Evolutionary conservation across 306 rosid genomes (phyloP).

Genomic region (Rosa multiflora): DNA sequence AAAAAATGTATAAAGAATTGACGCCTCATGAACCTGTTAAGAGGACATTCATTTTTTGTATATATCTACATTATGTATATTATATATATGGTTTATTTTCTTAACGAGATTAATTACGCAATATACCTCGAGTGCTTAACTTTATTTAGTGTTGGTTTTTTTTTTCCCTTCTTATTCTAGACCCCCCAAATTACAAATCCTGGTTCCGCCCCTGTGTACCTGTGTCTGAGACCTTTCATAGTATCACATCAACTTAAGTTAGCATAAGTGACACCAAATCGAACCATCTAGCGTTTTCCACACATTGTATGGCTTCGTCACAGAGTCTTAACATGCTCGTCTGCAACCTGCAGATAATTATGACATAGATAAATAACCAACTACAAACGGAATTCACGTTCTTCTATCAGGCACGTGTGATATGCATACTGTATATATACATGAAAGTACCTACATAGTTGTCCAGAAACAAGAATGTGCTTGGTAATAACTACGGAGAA

Average conservation of each 20-base stretch:
- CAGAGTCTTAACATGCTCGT: conserved; percentile 78
- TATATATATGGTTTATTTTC: too few species aligned
- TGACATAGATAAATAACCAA: background rate
- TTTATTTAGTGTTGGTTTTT: too few species aligned
- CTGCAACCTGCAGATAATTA: conserved; percentile 62
- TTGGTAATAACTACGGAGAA: background rate
- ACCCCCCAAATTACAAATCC: too few species aligned
- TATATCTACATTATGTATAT: too few species aligned
- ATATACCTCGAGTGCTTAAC: too few species aligned
- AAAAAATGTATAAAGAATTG: too few species aligned
- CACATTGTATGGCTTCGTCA: conserved; percentile 70
- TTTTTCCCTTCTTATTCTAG: too few species aligned
- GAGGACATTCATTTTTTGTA: too few species aligned
- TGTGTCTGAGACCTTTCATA: conserved; percentile 89
- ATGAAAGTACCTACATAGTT: background rate
- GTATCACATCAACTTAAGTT: conserved; percentile 79
- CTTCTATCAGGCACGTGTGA: background rate
- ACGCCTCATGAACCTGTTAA: too few species aligned
- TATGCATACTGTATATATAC: background rate
- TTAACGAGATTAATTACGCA: too few species aligned
- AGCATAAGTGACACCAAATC: conserved; percentile 86
- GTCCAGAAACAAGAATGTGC: background rate
- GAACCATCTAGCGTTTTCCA: conserved; percentile 67
- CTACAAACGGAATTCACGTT: background rate
- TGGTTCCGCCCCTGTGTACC: conserved; percentile 36